Evolutionary conservation across 208 protist species (phyloP).

Genomic region (Trypanosoma avium): DNA sequence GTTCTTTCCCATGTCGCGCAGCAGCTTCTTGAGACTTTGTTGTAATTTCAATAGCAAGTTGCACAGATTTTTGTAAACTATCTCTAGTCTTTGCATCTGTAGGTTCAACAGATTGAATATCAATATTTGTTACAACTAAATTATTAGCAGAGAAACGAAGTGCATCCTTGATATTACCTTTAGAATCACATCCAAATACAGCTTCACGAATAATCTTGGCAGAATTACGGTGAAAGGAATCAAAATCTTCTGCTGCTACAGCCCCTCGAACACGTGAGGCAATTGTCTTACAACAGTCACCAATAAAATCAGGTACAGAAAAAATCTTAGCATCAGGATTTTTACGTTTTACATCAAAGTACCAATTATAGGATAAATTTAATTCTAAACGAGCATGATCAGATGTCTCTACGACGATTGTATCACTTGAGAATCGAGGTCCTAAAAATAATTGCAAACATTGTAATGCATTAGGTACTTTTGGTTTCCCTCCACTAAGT

Average conservation of each 20-base stretch:
- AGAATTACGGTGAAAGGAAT: constrained; percentile 96
- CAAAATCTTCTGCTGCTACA: constrained; percentile 93
- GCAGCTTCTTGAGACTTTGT: constrained; percentile 96
- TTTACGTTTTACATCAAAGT: constrained; percentile 83
- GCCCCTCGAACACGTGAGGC: constrained; percentile 94
- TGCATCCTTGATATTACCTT: constrained; percentile 46
- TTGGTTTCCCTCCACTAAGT: constrained; percentile 93
- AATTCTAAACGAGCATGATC: constrained; percentile 95
- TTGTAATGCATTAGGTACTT: constrained; percentile 91
- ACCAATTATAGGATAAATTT: constrained; percentile 97
- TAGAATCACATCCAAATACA: constrained; percentile 90
- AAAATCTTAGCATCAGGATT: constrained; percentile 75
- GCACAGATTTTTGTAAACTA: constrained; percentile 96
- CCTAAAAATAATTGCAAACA: constrained; percentile 93
- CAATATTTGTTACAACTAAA: constrained; percentile 95
- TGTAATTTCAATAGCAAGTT: constrained; percentile 98
- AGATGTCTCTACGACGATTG: constrained; percentile 94
- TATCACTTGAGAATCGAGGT: constrained; percentile 94
- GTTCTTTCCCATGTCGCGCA: constrained; percentile 91
- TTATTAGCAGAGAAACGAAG: constrained; percentile 91
- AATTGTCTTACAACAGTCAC: constrained; percentile 97
- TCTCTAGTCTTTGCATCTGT: constrained; percentile 93
- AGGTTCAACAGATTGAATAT: constrained; percentile 94
- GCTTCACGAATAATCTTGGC: constrained; percentile 93
- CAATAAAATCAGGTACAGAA: constrained; percentile 96